Conservation (phyloP, 2,329 filamentous ascomycete genomes). For the Beauveria pseudobassiana region DNA sequence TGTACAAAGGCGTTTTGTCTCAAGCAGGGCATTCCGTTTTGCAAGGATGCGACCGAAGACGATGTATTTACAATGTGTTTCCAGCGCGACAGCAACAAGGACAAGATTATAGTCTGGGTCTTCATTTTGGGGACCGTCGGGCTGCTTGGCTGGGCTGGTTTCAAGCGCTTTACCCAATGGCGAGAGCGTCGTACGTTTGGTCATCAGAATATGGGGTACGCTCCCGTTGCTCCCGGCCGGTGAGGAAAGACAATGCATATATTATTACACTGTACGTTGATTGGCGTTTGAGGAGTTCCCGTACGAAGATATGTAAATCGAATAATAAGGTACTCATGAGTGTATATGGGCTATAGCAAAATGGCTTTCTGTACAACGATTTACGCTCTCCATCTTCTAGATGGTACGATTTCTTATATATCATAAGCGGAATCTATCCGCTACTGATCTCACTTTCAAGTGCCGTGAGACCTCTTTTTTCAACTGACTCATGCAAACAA, state of each 20-base stretch:
- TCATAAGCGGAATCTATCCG: neutral
- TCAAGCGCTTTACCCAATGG: conserved; percentile 40
- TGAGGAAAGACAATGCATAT: conserved; percentile 15
- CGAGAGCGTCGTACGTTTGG: conserved; percentile 25
- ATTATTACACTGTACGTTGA: neutral
- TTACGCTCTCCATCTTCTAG: neutral
- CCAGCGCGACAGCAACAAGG: conserved; percentile 60
- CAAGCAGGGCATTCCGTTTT: conserved; percentile 52
- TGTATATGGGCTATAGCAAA: neutral
- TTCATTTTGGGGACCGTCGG: conserved; percentile 54
- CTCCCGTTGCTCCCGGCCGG: conserved; percentile 18
- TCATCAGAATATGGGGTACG: conserved; percentile 23
- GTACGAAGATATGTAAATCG: neutral
- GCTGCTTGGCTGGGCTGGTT: conserved; percentile 52
- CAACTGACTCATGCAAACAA: neutral
- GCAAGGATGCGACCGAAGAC: conserved; percentile 52
- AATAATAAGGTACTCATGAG: conserved; percentile 2
- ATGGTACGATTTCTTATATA: neutral
- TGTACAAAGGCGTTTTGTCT: conserved; percentile 62
- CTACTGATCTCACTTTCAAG: neutral
- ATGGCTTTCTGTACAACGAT: neutral
- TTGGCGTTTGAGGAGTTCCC: neutral
- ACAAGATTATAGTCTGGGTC: conserved; percentile 57
- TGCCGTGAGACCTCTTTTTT: neutral
- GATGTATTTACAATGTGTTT: conserved; percentile 58